A percentile compares a stretch with the other conserved stretches of the same genome.
Conservation (phyloP, 805 yeast genomes). For the Spathaspora boniae region DNA sequence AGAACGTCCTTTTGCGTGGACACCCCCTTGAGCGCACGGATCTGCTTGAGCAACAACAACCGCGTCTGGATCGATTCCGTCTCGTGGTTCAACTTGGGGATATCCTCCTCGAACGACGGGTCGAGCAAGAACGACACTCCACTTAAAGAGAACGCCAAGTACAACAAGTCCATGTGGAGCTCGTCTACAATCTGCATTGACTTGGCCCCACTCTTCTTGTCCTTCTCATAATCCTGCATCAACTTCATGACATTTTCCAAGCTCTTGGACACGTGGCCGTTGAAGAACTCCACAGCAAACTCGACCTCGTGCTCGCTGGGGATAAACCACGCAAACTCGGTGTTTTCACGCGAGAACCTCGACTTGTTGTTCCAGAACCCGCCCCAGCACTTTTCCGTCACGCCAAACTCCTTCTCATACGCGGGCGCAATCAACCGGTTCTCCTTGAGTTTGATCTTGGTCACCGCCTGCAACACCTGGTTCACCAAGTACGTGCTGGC, state of each 20-base stretch:
- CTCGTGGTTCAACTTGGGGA: conserved; percentile 33
- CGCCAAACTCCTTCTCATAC: conserved; percentile 32
- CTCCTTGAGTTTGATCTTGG: conserved; percentile 59
- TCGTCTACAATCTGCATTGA: conserved; percentile 45
- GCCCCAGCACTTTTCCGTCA: conserved; percentile 66
- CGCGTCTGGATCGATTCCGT: conserved; percentile 33
- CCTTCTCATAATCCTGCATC: conserved; percentile 23
- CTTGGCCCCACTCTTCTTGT: conserved; percentile 10
- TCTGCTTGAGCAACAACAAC: conserved; percentile 28
- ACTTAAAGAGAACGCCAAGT: conserved; percentile 57
- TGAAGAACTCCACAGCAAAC: conserved; percentile 60
- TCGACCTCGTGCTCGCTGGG: conserved; percentile 57
- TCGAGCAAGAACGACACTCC: conserved; percentile 75
- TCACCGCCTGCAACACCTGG: conserved; percentile 59
- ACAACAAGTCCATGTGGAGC: conserved; percentile 51
- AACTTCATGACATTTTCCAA: conserved; percentile 39
- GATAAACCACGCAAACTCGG: conserved; percentile 69
- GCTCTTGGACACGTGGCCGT: conserved; percentile 42
- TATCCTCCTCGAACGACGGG: conserved; percentile 56
- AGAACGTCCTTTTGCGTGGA: conserved; percentile 19
- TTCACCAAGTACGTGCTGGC: conserved; percentile 62
- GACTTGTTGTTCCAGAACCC: conserved; percentile 57
- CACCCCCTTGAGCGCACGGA: conserved; percentile 22
- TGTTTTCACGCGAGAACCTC: conserved; percentile 46
- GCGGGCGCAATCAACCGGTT: conserved; percentile 50